These are phyloP conservation scores for Passiflora organensis DNA, from an alignment of 345 rosid species.

Conservation along the genomic window DNA sequence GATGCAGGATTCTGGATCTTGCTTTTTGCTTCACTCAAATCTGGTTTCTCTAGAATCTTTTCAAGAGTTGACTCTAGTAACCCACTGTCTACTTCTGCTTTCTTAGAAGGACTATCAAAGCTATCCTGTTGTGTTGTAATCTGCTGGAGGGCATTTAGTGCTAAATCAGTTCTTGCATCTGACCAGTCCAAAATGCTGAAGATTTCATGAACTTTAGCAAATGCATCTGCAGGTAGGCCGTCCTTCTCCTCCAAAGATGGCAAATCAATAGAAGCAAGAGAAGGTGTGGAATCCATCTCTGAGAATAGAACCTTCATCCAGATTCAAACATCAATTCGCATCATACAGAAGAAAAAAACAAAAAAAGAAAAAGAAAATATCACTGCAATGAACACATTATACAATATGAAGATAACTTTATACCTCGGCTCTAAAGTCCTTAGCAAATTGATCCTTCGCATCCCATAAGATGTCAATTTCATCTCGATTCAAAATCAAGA, in stretches of 20 bases:
- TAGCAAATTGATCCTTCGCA: conserved; percentile 53
- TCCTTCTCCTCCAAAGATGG: conserved; percentile 51
- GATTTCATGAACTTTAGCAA: conserved; percentile 56
- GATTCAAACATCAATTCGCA: too few species aligned
- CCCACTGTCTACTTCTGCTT: conserved; percentile 29
- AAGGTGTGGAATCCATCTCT: conserved; percentile 50
- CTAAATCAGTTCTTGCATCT: conserved; percentile 48
- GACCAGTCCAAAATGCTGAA: conserved; percentile 54
- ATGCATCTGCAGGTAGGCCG: conserved; percentile 62
- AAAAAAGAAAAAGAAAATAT: conserved; percentile 11
- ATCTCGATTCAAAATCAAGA: conserved; percentile 53
- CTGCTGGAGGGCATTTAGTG: conserved; percentile 46
- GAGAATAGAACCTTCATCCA: conserved; percentile 64
- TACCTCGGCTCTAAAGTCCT: conserved; percentile 75
- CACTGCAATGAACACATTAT: conserved; percentile 3
- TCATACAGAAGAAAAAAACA: conserved; percentile 10
- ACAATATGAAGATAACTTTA: conserved; percentile 6
- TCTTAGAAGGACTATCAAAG: conserved; percentile 37
- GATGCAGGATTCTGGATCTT: conserved; percentile 21
- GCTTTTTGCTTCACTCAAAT: conserved; percentile 28
- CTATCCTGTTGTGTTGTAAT: conserved; percentile 42
- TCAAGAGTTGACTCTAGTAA: conserved; percentile 33
- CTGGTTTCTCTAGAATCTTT: conserved; percentile 36
- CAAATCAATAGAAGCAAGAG: conserved; percentile 42
- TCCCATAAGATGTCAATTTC: conserved; percentile 70